Base-by-base conservation (phyloP, 768 basidiomycete genomes). In the Termitomyces bulborhizus region DNA sequence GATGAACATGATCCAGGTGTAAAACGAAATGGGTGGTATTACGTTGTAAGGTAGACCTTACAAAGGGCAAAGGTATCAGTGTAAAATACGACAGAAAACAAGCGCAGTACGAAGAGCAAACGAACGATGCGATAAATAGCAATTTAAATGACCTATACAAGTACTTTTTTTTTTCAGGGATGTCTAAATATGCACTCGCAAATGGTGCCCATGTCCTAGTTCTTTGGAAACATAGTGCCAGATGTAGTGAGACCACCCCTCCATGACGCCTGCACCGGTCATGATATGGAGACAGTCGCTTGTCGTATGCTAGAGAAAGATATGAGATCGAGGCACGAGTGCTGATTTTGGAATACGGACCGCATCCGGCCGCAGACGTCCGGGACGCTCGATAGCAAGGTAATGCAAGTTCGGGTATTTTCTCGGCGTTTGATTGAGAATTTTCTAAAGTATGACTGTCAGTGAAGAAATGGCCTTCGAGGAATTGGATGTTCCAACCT, bases 301-400 rank as follows among this genome's bases (percentile, higher is more conserved):
- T 12, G 71, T 65, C 4, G 70, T 63, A 49, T 80, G 78, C 76
- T 78, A 51, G 9, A 41, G 18, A 27, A 37, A 27, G 40, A 34
- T 44, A 26, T 26, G 34, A 24, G 46, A 41, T 8, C 51, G 4
- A 15, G 15, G 16, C 1, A 43, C 15, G n/a, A 21, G 29, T 5
- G 7, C 16, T 13, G 3, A 48, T 31, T 12, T 13, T n/a, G 37
- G 16, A 15, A 45, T 18, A 75, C 84, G 51, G 56, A 85, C 84
- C 29, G 84, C 79, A 63, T 87, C 86, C 31, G 86, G 85, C 3
- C 86, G 74, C 13, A 87, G 68, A 42, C 80, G 73, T 31, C 72
- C 84, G 1, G 85, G 85, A 51, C 76, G 73, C 54, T 87, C 84
- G 29, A 87, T 85, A 6, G 74, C 69, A 1, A 87, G 69, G 63